Percentiles rank a stretch among this genome's conserved stretches.
Evolutionary conservation across 2,329 filamentous ascomycete genomes (phyloP).

Genomic region (Cladorrhinum sp.): DNA sequence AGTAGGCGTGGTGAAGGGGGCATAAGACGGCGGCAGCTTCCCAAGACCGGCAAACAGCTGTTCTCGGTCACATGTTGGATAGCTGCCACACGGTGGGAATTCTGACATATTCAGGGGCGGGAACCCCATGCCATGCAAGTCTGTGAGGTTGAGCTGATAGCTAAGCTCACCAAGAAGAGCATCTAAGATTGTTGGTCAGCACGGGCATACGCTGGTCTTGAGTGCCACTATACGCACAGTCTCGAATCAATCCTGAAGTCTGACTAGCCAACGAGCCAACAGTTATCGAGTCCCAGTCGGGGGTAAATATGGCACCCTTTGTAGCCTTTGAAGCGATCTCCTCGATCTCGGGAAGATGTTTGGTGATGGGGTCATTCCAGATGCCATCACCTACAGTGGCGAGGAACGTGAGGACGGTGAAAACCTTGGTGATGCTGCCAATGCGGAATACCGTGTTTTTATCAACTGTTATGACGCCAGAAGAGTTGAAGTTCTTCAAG

Average conservation of each 20-base stretch:
- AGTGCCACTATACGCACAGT: slow-evolving; percentile 29
- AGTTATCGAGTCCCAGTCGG: slow-evolving; percentile 26
- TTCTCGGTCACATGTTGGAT: slow-evolving; percentile 31
- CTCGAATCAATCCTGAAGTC: slow-evolving; percentile 34
- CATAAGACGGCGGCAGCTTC: slow-evolving; percentile 31
- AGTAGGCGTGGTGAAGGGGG: slow-evolving; percentile 35
- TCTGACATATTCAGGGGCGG: slow-evolving; percentile 27
- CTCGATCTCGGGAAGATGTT: slow-evolving; percentile 39
- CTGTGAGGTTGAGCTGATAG: slow-evolving; percentile 19
- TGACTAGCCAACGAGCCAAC: slow-evolving; percentile 26
- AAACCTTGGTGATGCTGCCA: slow-evolving; percentile 39
- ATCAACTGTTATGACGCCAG: slow-evolving; percentile 34
- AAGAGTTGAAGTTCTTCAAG: slow-evolving; percentile 29
- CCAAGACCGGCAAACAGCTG: slow-evolving; percentile 17
- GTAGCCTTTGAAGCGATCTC: slow-evolving; percentile 20
- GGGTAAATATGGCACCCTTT: slow-evolving; percentile 13
- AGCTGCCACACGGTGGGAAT: slow-evolving; percentile 33
- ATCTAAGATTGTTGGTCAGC: slow-evolving; percentile 18
- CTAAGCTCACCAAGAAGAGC: slow-evolving; percentile 28
- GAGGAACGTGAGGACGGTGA: slow-evolving; percentile 37
- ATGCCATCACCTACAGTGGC: slow-evolving; percentile 33
- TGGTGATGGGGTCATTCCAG: slow-evolving; percentile 39
- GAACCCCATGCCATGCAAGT: slow-evolving; percentile 29
- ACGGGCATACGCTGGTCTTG: background rate
- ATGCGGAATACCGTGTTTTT: slow-evolving; percentile 39